Evolutionary conservation across 2,329 filamentous ascomycete species (phyloP).

Genomic region (Pseudogymnoascus sp.): DNA sequence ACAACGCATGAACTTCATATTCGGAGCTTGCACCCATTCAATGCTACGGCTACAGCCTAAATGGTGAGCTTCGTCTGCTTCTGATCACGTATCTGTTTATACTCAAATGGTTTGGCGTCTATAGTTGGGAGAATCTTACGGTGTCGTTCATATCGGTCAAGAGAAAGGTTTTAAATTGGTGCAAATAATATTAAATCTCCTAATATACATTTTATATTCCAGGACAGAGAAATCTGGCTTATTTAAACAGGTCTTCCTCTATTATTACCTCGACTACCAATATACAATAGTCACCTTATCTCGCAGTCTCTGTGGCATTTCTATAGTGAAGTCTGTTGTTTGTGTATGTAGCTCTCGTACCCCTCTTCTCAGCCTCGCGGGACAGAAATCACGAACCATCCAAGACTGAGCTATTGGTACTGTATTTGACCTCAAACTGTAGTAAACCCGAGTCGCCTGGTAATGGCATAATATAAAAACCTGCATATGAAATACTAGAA

Average conservation of each 20-base stretch:
- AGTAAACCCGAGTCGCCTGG: not conserved
- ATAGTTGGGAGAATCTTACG: not conserved
- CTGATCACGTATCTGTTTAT: not conserved
- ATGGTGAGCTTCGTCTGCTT: not conserved
- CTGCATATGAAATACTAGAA: not conserved
- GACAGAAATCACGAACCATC: not conserved
- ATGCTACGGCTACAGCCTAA: not conserved
- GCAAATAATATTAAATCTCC: not conserved
- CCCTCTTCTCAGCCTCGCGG: not conserved
- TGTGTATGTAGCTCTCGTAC: not conserved
- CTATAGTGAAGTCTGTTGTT: not conserved
- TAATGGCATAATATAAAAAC: not conserved
- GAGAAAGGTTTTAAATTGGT: not conserved
- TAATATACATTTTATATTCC: not conserved
- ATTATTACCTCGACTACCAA: not conserved
- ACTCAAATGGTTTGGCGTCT: not conserved
- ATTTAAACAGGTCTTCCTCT: not conserved
- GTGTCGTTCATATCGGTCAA: not conserved
- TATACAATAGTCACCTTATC: not conserved
- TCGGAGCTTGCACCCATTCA: not conserved
- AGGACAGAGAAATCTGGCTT: not conserved
- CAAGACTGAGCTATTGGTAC: not conserved
- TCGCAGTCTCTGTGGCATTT: not conserved
- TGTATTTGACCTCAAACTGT: not conserved
- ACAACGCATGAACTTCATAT: constrained; percentile 7